Evolutionary conservation across 2,329 filamentous ascomycete species (phyloP).

Genomic region (Penicillium hesseltinei): DNA sequence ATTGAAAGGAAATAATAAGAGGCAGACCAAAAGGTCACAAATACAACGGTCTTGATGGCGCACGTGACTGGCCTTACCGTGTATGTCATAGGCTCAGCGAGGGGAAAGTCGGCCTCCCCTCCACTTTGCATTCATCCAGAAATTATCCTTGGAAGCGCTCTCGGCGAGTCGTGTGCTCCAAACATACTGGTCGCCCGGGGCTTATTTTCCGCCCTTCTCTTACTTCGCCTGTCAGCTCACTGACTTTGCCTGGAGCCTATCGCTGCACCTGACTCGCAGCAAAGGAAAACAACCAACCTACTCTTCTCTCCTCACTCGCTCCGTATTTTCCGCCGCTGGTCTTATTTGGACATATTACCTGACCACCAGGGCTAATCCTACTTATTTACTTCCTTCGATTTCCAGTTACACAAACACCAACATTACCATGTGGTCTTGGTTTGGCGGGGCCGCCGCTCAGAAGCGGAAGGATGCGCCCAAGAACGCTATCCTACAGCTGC

Average conservation of each 20-base stretch:
- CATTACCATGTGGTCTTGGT: constrained; percentile 73
- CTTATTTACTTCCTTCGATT: not conserved
- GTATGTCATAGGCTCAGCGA: constrained; percentile 39
- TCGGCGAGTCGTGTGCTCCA: not conserved
- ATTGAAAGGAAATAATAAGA: constrained; percentile 3
- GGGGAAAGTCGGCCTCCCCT: constrained; percentile 28
- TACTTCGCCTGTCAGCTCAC: not conserved
- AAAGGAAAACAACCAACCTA: constrained; percentile 11
- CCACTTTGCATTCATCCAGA: constrained; percentile 21
- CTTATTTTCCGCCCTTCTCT: not conserved
- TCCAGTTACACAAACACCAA: not conserved
- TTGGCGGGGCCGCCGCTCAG: constrained; percentile 77
- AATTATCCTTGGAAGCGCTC: not conserved
- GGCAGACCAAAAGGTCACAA: not conserved
- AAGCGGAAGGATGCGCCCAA: constrained; percentile 93
- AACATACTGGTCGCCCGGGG: not conserved
- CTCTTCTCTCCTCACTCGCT: constrained; percentile 6
- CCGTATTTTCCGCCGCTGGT: constrained; percentile 9
- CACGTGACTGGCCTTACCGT: constrained; percentile 38
- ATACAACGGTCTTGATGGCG: not conserved
- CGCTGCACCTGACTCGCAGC: constrained; percentile 21
- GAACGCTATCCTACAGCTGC: constrained; percentile 87
- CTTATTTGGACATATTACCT: not conserved
- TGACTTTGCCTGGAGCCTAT: constrained; percentile 15
- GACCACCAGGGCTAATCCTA: not conserved